phyloP scores from a whole-genome alignment of 371 early-diverging fungal genomes.

The Mucor plumbeus region DNA sequence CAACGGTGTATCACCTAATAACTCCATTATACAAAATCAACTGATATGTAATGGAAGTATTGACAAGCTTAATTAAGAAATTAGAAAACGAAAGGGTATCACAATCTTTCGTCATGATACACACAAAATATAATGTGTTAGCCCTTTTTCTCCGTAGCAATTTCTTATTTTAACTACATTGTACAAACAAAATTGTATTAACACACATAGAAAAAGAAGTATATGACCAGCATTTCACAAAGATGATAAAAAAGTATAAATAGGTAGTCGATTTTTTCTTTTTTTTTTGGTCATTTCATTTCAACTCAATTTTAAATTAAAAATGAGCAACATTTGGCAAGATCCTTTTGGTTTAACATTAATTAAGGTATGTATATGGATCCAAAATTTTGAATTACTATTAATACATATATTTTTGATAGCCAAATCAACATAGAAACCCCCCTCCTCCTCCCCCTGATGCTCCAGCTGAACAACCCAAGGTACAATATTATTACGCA shows the following conservation, averaged over 20 bases:
- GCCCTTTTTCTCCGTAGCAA: neutral
- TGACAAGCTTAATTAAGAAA: slow-evolving; percentile 2
- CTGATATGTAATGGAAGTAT: neutral
- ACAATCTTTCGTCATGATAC: slow-evolving; percentile 2
- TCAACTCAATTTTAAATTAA: neutral
- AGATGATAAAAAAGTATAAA: slow-evolving; percentile 6
- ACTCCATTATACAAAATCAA: neutral
- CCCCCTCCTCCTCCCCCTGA: neutral
- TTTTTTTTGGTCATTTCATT: neutral
- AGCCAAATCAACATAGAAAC: neutral
- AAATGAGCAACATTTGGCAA: neutral
- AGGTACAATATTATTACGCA: neutral
- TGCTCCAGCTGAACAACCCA: neutral
- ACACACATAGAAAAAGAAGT: neutral
- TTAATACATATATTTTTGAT: neutral
- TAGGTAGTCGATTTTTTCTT: neutral
- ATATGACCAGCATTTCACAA: neutral
- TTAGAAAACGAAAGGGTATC: neutral
- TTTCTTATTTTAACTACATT: neutral
- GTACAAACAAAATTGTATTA: neutral
- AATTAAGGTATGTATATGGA: neutral
- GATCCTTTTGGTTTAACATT: neutral
- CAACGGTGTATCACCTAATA: neutral
- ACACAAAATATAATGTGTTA: neutral
- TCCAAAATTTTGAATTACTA: neutral